These are phyloP conservation scores for Nemania serpens DNA, from an alignment of 2,329 filamentous ascomycete species.

Conservation along the genomic window DNA sequence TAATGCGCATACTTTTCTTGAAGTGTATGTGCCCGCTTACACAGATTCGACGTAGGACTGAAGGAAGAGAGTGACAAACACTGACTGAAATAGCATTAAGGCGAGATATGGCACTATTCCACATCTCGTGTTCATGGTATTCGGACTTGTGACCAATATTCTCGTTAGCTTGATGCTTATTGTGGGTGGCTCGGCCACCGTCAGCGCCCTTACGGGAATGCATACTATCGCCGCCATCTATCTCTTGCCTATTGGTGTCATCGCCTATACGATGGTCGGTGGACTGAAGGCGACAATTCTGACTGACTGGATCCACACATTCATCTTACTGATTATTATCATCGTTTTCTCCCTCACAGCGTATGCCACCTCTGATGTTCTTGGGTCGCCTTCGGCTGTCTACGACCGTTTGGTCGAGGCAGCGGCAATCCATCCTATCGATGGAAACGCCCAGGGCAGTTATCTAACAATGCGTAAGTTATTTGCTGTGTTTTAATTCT, in stretches of 20 bases:
- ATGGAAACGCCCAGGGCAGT: conserved; percentile 78
- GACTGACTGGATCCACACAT: conserved; percentile 85
- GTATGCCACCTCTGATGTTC: conserved; percentile 72
- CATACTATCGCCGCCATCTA: conserved; percentile 82
- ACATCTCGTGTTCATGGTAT: conserved; percentile 80
- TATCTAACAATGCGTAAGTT: conserved; percentile 78
- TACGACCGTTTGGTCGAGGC: conserved; percentile 78
- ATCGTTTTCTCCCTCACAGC: conserved; percentile 83
- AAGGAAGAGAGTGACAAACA: neutral
- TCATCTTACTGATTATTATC: conserved; percentile 84
- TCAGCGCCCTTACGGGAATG: conserved; percentile 72
- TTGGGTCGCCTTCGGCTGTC: conserved; percentile 77
- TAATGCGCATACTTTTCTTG: conserved; percentile 84
- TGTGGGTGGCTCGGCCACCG: conserved; percentile 79
- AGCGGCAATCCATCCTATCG: conserved; percentile 71
- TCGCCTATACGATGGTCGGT: conserved; percentile 69
- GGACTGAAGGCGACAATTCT: conserved; percentile 76
- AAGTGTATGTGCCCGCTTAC: conserved; percentile 59
- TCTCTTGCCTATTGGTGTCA: conserved; percentile 78
- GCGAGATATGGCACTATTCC: conserved; percentile 48
- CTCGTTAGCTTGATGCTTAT: conserved; percentile 88
- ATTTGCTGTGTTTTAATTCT: too few species aligned
- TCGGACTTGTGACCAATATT: conserved; percentile 83
- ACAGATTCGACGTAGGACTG: neutral
- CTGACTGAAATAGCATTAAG: conserved; percentile 30